Percentiles rank a stretch among this genome's conserved stretches.
These are phyloP conservation scores for Dendrobium nobile DNA, from an alignment of 106 monocot species.

Conservation along the genomic window DNA sequence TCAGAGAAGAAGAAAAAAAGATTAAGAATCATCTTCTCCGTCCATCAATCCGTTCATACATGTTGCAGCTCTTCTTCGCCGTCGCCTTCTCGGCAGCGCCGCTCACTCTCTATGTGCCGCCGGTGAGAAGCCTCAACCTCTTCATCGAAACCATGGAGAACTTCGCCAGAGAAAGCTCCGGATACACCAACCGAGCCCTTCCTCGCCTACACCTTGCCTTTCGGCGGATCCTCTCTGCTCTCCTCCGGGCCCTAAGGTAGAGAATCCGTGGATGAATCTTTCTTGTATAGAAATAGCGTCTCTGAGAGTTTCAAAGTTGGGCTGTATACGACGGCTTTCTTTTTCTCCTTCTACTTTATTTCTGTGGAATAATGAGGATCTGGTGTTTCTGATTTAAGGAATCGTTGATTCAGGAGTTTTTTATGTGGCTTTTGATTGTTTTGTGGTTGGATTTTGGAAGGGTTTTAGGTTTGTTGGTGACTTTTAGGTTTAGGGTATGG, in stretches of 20 bases:
- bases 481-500: background rate
- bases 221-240: constrained; percentile 39
- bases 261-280: background rate
- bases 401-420: background rate
- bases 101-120: constrained; percentile 82
- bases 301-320: background rate
- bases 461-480: background rate
- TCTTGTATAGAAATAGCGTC: background rate
- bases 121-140: constrained; percentile 68
- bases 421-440: background rate
- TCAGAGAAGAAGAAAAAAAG: background rate
- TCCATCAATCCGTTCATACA: constrained; percentile 30
- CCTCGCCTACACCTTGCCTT: constrained; percentile 47
- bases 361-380: background rate
- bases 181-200: constrained; percentile 18
- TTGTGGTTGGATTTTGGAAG: background rate
- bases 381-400: background rate
- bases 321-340: background rate
- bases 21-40: background rate
- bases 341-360: background rate
- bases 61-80: constrained; percentile 79
- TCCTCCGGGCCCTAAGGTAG: constrained; percentile 18
- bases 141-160: constrained; percentile 64
- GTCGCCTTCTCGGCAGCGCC: constrained; percentile 92
- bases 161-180: constrained; percentile 35